A percentile compares a stretch with the other conserved stretches of the same genome.
Conservation (phyloP, 2,329 filamentous ascomycete genomes). For the Harringtonia aguacate region DNA sequence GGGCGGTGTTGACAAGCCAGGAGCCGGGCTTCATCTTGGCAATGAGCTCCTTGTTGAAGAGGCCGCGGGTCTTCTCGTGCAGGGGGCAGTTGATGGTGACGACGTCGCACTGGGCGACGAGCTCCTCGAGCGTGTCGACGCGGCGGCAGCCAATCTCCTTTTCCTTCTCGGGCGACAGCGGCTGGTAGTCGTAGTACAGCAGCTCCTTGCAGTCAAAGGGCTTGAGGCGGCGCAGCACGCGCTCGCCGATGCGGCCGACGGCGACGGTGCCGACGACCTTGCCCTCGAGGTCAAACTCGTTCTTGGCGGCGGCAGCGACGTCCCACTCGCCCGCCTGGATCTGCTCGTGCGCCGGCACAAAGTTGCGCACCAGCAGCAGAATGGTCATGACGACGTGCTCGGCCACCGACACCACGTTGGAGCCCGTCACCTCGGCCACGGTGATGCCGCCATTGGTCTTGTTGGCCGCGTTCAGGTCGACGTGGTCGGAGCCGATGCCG, state of each 20-base stretch:
- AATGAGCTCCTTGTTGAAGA: slow-evolving; percentile 97
- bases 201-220: slow-evolving; percentile 99
- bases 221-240: slow-evolving; percentile 91
- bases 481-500: slow-evolving; percentile 96
- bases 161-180: slow-evolving; percentile 73
- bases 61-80: slow-evolving; percentile 90
- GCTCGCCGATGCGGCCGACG: slow-evolving; percentile 95
- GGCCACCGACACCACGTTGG: slow-evolving; percentile 95
- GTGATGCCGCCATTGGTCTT: slow-evolving; percentile 96
- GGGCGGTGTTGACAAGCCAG: slow-evolving; percentile 97
- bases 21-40: slow-evolving; percentile 98
- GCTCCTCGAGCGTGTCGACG: slow-evolving; percentile 82
- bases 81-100: slow-evolving; percentile 99
- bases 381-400: slow-evolving; percentile 99
- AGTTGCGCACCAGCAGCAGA: slow-evolving; percentile 91
- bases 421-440: slow-evolving; percentile 94
- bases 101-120: slow-evolving; percentile 87
- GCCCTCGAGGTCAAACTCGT: slow-evolving; percentile 93
- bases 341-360: slow-evolving; percentile 93
- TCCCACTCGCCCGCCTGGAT: slow-evolving; percentile 86
- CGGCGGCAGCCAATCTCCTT: slow-evolving; percentile 91
- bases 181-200: slow-evolving; percentile 99
- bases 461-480: slow-evolving; percentile 95
- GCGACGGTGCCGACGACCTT: slow-evolving; percentile 98
- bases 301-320: slow-evolving; percentile 92